Conservation (phyloP, 2,329 filamentous ascomycete genomes). For the Fusarium sp. region DNA sequence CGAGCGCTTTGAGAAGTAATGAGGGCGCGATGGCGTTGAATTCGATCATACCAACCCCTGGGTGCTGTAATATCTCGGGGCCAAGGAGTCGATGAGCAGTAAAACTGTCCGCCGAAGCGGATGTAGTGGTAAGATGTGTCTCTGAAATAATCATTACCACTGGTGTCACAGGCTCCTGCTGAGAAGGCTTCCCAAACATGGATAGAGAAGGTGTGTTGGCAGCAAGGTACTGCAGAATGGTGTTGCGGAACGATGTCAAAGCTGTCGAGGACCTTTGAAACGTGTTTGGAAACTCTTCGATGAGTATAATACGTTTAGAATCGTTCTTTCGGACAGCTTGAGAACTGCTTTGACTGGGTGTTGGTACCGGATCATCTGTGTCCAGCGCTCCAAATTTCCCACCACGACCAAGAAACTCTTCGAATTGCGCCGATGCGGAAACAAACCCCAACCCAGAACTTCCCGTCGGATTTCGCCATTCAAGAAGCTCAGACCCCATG, state of each 20-base stretch:
- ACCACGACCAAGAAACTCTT: constrained; percentile 87
- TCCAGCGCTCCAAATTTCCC: constrained; percentile 83
- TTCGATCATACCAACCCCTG: constrained; percentile 82
- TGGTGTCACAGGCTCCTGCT: constrained; percentile 68
- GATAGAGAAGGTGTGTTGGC: constrained; percentile 70
- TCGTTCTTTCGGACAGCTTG: constrained; percentile 33
- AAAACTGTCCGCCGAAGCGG: constrained; percentile 87
- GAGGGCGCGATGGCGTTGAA: constrained; percentile 95
- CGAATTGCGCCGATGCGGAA: constrained; percentile 84
- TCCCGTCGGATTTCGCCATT: constrained; percentile 88
- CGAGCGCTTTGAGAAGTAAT: constrained; percentile 84
- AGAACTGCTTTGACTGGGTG: constrained; percentile 43
- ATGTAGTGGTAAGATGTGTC: constrained; percentile 85
- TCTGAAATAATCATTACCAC: constrained; percentile 93
- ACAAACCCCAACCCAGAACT: constrained; percentile 70
- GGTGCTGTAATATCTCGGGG: constrained; percentile 84
- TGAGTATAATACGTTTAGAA: constrained; percentile 70
- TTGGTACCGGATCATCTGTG: constrained; percentile 47
- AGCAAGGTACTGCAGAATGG: constrained; percentile 80
- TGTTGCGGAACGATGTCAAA: constrained; percentile 77
- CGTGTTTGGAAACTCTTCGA: constrained; percentile 86
- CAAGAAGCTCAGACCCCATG: constrained; percentile 81
- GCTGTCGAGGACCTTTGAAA: constrained; percentile 73
- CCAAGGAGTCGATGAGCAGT: constrained; percentile 92
- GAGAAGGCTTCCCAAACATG: constrained; percentile 57